phyloP scores from a whole-genome alignment of 192 early-diverging fungal species.

The Rhizophlyctis rosea region DNA sequence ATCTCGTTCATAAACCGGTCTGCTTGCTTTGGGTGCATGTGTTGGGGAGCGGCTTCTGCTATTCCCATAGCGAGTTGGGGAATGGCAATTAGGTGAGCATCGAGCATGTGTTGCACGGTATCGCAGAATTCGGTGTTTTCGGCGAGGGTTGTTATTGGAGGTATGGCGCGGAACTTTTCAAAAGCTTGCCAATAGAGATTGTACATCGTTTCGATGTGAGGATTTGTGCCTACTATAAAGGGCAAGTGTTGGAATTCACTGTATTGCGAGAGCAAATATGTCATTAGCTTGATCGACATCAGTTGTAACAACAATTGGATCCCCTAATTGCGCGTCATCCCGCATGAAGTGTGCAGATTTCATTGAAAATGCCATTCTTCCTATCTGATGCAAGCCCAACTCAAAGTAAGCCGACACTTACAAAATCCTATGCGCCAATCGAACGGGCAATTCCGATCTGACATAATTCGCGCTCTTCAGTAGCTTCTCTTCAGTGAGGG shows the following conservation, averaged over 20 bases:
- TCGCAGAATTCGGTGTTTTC: slow-evolving; percentile 82
- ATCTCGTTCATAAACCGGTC: slow-evolving; percentile 89
- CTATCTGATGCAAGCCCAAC: neutral
- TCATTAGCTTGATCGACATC: neutral
- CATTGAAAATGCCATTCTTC: neutral
- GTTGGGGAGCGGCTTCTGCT: slow-evolving; percentile 62
- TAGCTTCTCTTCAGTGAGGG: slow-evolving; percentile 79
- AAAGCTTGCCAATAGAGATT: slow-evolving; percentile 93
- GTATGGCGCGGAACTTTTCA: slow-evolving; percentile 70
- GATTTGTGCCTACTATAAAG: slow-evolving; percentile 90
- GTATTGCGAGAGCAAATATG: neutral
- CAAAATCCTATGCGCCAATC: slow-evolving; percentile 85
- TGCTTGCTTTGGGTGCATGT: slow-evolving; percentile 60
- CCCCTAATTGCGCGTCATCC: too few relatives aligned
- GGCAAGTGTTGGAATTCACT: slow-evolving; percentile 81
- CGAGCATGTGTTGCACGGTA: slow-evolving; percentile 66
- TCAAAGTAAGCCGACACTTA: slow-evolving; percentile 15
- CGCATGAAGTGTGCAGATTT: too few relatives aligned
- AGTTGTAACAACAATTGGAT: neutral
- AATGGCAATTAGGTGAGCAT: slow-evolving; percentile 80
- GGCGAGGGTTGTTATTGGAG: slow-evolving; percentile 70
- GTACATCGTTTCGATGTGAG: slow-evolving; percentile 82
- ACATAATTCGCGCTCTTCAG: slow-evolving; percentile 87
- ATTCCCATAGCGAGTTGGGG: slow-evolving; percentile 88
- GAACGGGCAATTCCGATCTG: slow-evolving; percentile 79